Conservation (phyloP, 2,329 filamentous ascomycete species). For the Beauveria australis region DNA sequence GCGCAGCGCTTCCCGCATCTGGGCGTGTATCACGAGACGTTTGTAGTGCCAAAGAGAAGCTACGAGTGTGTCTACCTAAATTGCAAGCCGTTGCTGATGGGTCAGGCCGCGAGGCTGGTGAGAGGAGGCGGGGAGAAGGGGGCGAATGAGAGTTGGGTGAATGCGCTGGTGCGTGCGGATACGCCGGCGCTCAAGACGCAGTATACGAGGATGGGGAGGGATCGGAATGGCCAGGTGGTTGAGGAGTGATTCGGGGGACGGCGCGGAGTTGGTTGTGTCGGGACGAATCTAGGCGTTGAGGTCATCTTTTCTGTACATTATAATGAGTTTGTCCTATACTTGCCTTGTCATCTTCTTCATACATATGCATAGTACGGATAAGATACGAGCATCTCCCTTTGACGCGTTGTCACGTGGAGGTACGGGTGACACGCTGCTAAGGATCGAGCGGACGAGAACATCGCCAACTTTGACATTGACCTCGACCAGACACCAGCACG, state of each 20-base stretch:
- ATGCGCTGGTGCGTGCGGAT: conserved; percentile 26
- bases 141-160: conserved; percentile 23
- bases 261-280: neutral
- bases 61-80: conserved; percentile 47
- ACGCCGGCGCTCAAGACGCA: conserved; percentile 25
- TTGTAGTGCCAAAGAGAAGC: conserved; percentile 31
- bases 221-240: neutral
- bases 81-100: conserved; percentile 30
- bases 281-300: too few relatives aligned
- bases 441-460: too few relatives aligned
- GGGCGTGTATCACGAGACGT: conserved; percentile 48
- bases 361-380: too few relatives aligned
- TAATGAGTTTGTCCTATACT: too few relatives aligned
- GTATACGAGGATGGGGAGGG: conserved; percentile 18
- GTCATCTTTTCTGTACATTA: too few relatives aligned
- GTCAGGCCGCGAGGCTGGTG: conserved; percentile 17
- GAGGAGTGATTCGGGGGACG: neutral
- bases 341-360: too few relatives aligned
- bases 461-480: too few relatives aligned
- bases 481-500: too few relatives aligned
- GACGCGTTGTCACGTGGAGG: too few relatives aligned
- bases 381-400: too few relatives aligned
- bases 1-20: conserved; percentile 30
- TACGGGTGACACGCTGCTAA: too few relatives aligned
- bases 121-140: conserved; percentile 14